Conservation (phyloP, 2,329 filamentous ascomycete species). For the Penicillium frequentans region DNA sequence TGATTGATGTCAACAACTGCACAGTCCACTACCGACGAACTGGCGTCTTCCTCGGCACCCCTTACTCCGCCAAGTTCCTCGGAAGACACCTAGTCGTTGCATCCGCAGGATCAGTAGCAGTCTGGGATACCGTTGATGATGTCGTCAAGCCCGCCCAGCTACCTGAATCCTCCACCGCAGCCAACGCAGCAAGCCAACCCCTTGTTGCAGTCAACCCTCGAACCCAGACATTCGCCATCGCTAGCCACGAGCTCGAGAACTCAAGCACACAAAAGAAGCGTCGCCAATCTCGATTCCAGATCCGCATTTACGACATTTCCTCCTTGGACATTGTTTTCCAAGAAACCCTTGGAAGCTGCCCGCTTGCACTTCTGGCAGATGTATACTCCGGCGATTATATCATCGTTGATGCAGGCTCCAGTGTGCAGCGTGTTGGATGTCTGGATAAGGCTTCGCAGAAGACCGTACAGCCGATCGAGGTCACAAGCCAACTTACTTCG, state of each 20-base stretch:
- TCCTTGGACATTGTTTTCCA: conserved; percentile 60
- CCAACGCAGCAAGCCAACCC: conserved; percentile 17
- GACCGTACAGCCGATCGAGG: conserved; percentile 22
- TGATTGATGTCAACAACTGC: conserved; percentile 73
- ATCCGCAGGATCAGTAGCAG: conserved; percentile 65
- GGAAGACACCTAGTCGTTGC: conserved; percentile 73
- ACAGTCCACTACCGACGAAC: conserved; percentile 66
- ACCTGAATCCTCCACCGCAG: conserved; percentile 39
- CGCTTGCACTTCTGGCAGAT: conserved; percentile 67
- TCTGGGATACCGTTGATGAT: conserved; percentile 84
- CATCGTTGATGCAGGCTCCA: conserved; percentile 71
- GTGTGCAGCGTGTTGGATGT: conserved; percentile 56
- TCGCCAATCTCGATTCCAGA: conserved; percentile 40
- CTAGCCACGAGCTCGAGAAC: conserved; percentile 32
- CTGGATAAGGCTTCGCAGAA: conserved; percentile 25
- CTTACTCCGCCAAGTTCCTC: conserved; percentile 70
- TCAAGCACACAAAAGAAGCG: conserved; percentile 46
- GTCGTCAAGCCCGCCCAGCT: conserved; percentile 67
- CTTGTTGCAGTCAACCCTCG: conserved; percentile 67
- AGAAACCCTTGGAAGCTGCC: conserved; percentile 54
- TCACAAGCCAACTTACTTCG: conserved; percentile 26
- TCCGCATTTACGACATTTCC: conserved; percentile 68
- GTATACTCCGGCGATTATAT: conserved; percentile 70
- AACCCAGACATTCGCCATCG: conserved; percentile 66
- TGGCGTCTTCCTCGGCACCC: conserved; percentile 64